phyloP scores from a whole-genome alignment of 1,284 basidiomycete genomes.

The Apiotrichum brassicae region DNA sequence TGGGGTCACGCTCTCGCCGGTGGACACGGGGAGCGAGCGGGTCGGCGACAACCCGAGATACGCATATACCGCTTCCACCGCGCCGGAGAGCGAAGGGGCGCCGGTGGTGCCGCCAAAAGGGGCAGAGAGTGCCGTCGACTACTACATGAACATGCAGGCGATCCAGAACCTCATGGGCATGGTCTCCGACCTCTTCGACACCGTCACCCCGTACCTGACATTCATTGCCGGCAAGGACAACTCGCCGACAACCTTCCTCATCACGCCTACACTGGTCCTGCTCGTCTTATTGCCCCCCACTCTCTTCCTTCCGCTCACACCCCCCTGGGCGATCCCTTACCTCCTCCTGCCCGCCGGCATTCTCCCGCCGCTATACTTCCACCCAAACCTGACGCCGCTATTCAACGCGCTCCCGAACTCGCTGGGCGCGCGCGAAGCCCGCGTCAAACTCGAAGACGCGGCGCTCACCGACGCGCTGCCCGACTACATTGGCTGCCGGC shows the following conservation, averaged over 20 bases:
- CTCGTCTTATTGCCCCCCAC: slow-evolving; percentile 39
- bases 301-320: slow-evolving; percentile 40
- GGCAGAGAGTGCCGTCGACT: slow-evolving; percentile 43
- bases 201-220: slow-evolving; percentile 26
- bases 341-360: slow-evolving; percentile 40
- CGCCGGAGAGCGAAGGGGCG: slow-evolving; percentile 18
- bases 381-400: slow-evolving; percentile 37
- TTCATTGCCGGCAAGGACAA: slow-evolving; percentile 13
- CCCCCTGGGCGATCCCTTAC: slow-evolving; percentile 32
- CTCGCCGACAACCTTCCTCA: slow-evolving; percentile 36
- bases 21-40: slow-evolving; percentile 1
- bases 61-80: slow-evolving; percentile 14
- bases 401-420: slow-evolving; percentile 23
- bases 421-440: slow-evolving; percentile 13
- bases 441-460: slow-evolving; percentile 26
- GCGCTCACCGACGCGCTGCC: slow-evolving; percentile 37
- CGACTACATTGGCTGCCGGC: slow-evolving; percentile 30
- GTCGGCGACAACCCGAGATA: background rate
- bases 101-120: slow-evolving; percentile 39
- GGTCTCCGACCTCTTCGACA: slow-evolving; percentile 12
- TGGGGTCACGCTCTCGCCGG: slow-evolving; percentile 20
- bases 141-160: slow-evolving; percentile 47
- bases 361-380: slow-evolving; percentile 37
- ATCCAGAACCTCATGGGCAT: slow-evolving; percentile 49
- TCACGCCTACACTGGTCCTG: slow-evolving; percentile 39